These are phyloP conservation scores for Beauveria scarabaeidicola DNA, from an alignment of 2,329 filamentous ascomycete genomes.

Conservation along the genomic window DNA sequence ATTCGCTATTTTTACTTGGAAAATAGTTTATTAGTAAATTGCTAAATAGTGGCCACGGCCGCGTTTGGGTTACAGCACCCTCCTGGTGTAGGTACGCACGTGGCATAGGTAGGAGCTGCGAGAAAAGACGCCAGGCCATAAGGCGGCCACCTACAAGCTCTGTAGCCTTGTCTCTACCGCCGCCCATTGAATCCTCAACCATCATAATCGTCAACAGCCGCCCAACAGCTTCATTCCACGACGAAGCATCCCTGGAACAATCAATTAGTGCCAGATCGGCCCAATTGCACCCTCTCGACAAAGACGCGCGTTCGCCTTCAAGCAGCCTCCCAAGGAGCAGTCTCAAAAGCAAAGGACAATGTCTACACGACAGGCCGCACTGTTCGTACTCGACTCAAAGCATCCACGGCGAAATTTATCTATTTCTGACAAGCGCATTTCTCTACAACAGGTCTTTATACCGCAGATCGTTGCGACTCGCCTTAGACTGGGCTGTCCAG, in stretches of 20 bases:
- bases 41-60: too few relatives aligned
- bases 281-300: not conserved
- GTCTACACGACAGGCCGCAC: conserved; percentile 40
- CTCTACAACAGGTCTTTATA: conserved; percentile 62
- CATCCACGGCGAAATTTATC: conserved; percentile 6
- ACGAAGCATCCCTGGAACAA: not conserved
- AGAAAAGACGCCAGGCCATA: not conserved
- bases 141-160: not conserved
- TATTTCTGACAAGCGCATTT: not conserved
- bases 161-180: not conserved
- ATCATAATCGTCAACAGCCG: not conserved
- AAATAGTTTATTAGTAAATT: too few relatives aligned
- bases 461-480: conserved; percentile 82
- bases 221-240: not conserved
- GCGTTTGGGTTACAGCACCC: too few relatives aligned
- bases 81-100: not conserved
- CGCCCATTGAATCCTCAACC: not conserved
- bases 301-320: not conserved
- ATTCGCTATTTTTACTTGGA: too few relatives aligned
- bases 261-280: not conserved
- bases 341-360: conserved; percentile 18
- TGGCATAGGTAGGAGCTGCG: not conserved
- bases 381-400: conserved; percentile 31
- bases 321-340: not conserved
- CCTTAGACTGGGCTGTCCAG: conserved; percentile 92